A percentile compares a stretch with the other conserved stretches of the same genome.
These are phyloP conservation scores for Neodidymelliopsis sp. DNA, from an alignment of 2,329 filamentous ascomycete species.

Conservation along the genomic window DNA sequence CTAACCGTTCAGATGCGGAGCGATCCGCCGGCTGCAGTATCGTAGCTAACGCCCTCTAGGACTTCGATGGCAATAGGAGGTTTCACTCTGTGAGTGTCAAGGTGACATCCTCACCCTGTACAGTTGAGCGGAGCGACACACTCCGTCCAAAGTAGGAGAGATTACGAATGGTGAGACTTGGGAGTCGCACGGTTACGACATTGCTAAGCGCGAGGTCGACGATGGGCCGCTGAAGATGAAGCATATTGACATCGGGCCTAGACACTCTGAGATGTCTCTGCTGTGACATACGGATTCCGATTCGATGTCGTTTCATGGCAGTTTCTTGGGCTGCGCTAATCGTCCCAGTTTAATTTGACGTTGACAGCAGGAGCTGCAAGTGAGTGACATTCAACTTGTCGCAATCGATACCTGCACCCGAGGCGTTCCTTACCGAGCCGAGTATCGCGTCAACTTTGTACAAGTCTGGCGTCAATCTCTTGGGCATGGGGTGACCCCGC, in stretches of 20 bases:
- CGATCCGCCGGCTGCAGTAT: slow-evolving; percentile 38
- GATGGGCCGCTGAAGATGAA: background rate
- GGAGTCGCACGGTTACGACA: background rate
- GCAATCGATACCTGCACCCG: background rate
- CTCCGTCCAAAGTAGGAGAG: slow-evolving; percentile 23
- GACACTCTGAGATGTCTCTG: slow-evolving; percentile 29
- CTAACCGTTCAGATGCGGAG: slow-evolving; percentile 39
- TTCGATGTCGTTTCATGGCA: slow-evolving; percentile 32
- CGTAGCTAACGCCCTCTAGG: slow-evolving; percentile 21
- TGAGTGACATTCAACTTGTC: slow-evolving; percentile 30
- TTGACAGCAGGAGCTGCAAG: too few relatives aligned
- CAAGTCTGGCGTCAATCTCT: background rate
- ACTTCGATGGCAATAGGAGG: slow-evolving; percentile 7
- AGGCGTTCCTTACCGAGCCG: slow-evolving; percentile 5
- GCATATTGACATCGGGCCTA: slow-evolving; percentile 19
- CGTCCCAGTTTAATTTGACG: too few relatives aligned
- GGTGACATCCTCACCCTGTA: slow-evolving; percentile 6
- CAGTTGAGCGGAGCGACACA: slow-evolving; percentile 32
- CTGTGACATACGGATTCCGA: slow-evolving; percentile 30
- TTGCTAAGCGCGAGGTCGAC: slow-evolving; percentile 3
- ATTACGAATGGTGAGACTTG: background rate
- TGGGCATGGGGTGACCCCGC: background rate
- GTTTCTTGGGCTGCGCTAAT: slow-evolving; percentile 39
- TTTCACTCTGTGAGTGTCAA: background rate
- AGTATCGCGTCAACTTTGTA: background rate